Conservation (phyloP, 768 basidiomycete species). For the Lactarius indigo region DNA sequence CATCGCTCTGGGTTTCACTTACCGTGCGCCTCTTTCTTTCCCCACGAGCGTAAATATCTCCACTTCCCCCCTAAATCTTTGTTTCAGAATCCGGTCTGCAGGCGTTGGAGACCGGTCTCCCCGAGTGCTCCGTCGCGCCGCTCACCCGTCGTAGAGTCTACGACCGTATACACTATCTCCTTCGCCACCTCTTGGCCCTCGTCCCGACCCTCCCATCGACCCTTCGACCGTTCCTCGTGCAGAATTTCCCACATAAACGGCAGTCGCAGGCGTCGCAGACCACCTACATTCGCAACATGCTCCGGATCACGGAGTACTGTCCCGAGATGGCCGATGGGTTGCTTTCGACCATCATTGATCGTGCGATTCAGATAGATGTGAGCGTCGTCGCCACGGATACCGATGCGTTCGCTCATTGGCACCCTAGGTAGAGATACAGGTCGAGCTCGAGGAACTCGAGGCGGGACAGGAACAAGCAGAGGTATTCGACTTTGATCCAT, state of each 20-base stretch:
- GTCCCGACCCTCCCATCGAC: slow-evolving; percentile 90
- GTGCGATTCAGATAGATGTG: slow-evolving; percentile 95
- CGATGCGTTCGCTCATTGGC: neutral
- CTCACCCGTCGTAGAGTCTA: slow-evolving; percentile 82
- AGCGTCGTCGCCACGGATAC: neutral
- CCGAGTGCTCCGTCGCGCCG: slow-evolving; percentile 63
- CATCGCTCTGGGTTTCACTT: slow-evolving; percentile 82
- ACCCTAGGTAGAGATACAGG: slow-evolving; percentile 90
- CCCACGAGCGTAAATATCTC: neutral
- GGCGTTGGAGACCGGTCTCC: slow-evolving; percentile 51
- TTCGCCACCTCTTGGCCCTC: slow-evolving; percentile 82
- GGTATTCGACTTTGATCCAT: slow-evolving; percentile 78
- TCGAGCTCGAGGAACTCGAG: slow-evolving; percentile 90
- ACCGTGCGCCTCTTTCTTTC: slow-evolving; percentile 55
- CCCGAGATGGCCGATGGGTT: slow-evolving; percentile 83
- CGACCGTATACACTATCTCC: slow-evolving; percentile 79
- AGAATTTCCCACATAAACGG: slow-evolving; percentile 90
- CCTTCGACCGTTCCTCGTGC: slow-evolving; percentile 77
- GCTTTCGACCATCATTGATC: slow-evolving; percentile 82
- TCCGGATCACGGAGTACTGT: slow-evolving; percentile 82
- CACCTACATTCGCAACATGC: slow-evolving; percentile 87
- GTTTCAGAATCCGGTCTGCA: slow-evolving; percentile 66
- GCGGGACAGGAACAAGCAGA: slow-evolving; percentile 53
- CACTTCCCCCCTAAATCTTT: neutral
- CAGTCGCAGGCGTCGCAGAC: slow-evolving; percentile 75